These are phyloP conservation scores for Penicillium sp. DNA, from an alignment of 2,329 filamentous ascomycete genomes.

Conservation along the genomic window DNA sequence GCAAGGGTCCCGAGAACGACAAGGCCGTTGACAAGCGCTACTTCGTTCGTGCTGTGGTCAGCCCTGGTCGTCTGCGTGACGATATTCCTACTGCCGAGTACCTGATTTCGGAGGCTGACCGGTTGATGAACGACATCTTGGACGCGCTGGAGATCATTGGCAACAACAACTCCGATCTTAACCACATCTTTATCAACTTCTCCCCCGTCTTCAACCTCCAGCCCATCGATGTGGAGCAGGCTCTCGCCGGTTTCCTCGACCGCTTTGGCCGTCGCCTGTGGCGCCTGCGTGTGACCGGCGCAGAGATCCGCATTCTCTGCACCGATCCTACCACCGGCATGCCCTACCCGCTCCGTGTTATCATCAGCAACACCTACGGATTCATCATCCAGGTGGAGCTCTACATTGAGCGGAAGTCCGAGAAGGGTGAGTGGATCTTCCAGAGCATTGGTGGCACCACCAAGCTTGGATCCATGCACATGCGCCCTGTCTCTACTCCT, in stretches of 20 bases:
- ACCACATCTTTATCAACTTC: constrained; percentile 99
- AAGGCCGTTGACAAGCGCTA: constrained; percentile 72
- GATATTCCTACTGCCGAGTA: constrained; percentile 99
- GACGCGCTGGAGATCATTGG: constrained; percentile 97
- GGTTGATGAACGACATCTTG: constrained; percentile 94
- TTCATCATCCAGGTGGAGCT: constrained; percentile 97
- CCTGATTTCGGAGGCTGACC: constrained; percentile 93
- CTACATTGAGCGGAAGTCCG: constrained; percentile 95
- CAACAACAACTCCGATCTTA: constrained; percentile 98
- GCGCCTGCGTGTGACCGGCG: constrained; percentile 93
- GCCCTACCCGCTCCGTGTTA: constrained; percentile 87
- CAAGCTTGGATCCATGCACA: constrained; percentile 92
- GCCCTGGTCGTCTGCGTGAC: constrained; percentile 88
- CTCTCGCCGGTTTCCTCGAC: constrained; percentile 90
- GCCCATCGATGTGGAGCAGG: constrained; percentile 86
- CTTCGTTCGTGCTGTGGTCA: constrained; percentile 93
- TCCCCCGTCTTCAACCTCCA: constrained; percentile 91
- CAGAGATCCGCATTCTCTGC: constrained; percentile 97
- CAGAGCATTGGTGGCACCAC: constrained; percentile 93
- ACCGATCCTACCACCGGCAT: constrained; percentile 80
- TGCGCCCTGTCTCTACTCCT: constrained; percentile 83
- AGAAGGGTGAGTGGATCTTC: constrained; percentile 98
- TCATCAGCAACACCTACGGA: constrained; percentile 97
- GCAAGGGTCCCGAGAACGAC: constrained; percentile 91
- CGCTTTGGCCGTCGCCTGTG: constrained; percentile 92